Conservation (phyloP, 257 asterid genomes). For the Coffea canephora region DNA sequence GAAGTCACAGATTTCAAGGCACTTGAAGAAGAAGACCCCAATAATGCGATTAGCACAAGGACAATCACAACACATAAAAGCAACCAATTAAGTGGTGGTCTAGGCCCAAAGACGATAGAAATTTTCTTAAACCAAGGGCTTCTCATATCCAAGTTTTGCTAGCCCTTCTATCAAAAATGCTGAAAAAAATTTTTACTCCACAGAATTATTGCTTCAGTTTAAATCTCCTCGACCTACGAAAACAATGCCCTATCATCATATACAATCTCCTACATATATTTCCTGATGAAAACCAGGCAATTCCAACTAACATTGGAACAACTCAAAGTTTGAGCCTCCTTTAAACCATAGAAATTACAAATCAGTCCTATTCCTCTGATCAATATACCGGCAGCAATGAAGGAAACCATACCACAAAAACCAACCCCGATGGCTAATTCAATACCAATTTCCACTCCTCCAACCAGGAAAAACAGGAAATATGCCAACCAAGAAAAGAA, state of each 20-base stretch:
- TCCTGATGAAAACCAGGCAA: constrained; percentile 40
- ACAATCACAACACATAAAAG: constrained; percentile 64
- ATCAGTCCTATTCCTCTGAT: constrained; percentile 8
- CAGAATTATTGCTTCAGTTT: constrained; percentile 40
- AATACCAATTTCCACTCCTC: constrained; percentile 25
- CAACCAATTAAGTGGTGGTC: constrained; percentile 78
- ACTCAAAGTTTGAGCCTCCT: constrained; percentile 29
- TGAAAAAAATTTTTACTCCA: constrained; percentile 9
- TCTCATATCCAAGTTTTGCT: constrained; percentile 73
- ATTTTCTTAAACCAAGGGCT: constrained; percentile 72
- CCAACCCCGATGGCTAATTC: constrained; percentile 5
- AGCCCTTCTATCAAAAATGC: constrained; percentile 25
- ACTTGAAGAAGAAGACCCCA: constrained; percentile 62
- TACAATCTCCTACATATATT: constrained; percentile 34
- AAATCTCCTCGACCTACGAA: constrained; percentile 39
- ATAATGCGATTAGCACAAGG: constrained; percentile 51
- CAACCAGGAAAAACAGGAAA: constrained; percentile 24
- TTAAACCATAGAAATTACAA: constrained; percentile 21
- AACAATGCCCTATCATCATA: constrained; percentile 44
- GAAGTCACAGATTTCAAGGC: constrained; percentile 53
- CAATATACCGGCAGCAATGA: constrained; percentile 19
- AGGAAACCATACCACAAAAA: constrained; percentile 21
- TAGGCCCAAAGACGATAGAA: constrained; percentile 52
- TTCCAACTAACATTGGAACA: constrained; percentile 42
- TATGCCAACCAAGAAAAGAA: constrained; percentile 16